Evolutionary conservation across 2,329 filamentous ascomycete genomes (phyloP), one percentile per base, ranked within the genome.

Genomic region (Nigrograna mackinnonii): DNA sequence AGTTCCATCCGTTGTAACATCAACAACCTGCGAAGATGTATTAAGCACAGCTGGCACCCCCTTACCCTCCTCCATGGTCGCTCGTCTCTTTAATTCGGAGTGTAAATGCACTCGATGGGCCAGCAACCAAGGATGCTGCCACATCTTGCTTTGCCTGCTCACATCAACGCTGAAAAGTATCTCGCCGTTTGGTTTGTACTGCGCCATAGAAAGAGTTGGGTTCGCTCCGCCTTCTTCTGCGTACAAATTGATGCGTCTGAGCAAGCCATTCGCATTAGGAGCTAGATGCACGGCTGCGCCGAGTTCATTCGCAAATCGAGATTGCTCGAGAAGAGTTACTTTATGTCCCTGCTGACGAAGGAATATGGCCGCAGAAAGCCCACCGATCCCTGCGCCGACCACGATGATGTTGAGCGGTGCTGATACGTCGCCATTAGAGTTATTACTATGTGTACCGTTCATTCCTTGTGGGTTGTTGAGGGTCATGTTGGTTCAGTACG

Each of bases 231-330:
- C 67, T 0, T 60, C 57, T 41, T 71, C 67, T 0, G 71, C 65
- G 36, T 64, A 59, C 2, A 79, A 49, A 0, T 75, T 74, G 36
- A 78, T 60, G 22, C 72, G 63, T 9, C 64, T 61, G 4, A 86
- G 66, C 2, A 85, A 62, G 0, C 79, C 79, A 58, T 84, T 83
- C 2, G 75, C 69, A 52, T 86, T 87, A 1, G 84, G 81, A 0
- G 79, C 76, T 4, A 86, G 58, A 53, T 85, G 81, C n/a, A 86
- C 74, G 0, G 82, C 82, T 3, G 83, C 82, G 0, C 82, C 83
- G 1, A 73, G 65, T 59, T 85, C 82, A 37, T 69, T 76, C 13
- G 76, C 75, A 22, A 84, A 76, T 2, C 68, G 67, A 0, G 80
- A 83, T 55, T 80, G 75, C 50, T 66, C 61, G 21, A 63, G 46